Evolutionary conservation across 495 filamentous ascomycete genomes (phyloP).

Genomic region (Hapsidospora chrysogenum): DNA sequence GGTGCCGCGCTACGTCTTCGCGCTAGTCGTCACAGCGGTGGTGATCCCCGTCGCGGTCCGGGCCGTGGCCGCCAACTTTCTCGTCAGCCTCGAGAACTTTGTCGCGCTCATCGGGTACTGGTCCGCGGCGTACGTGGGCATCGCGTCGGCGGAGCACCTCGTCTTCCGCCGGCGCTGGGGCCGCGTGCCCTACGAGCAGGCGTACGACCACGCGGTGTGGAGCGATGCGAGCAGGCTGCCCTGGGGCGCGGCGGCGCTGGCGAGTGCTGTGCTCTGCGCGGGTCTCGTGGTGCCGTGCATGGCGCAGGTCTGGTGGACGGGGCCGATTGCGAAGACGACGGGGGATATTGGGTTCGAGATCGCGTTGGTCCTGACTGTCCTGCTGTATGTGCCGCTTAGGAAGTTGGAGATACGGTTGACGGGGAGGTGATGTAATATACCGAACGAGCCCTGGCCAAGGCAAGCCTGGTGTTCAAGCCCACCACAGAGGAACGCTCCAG

Average conservation of each 20-base stretch:
- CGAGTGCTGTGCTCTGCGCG: slow-evolving; percentile 18
- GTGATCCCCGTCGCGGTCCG: slow-evolving; percentile 34
- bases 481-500: no score
- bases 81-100: slow-evolving; percentile 34
- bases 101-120: slow-evolving; percentile 38
- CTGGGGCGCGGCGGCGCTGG: slow-evolving; percentile 28
- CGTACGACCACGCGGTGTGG: slow-evolving; percentile 31
- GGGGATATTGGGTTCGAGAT: slow-evolving; percentile 44
- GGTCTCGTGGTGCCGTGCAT: slow-evolving; percentile 34
- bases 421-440: not conserved
- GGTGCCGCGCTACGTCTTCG: slow-evolving; percentile 35
- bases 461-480: no score
- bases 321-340: slow-evolving; percentile 33
- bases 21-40: slow-evolving; percentile 29
- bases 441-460: not conserved
- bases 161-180: slow-evolving; percentile 22
- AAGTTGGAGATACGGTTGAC: slow-evolving; percentile 14
- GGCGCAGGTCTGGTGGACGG: slow-evolving; percentile 37
- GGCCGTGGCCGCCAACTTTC: slow-evolving; percentile 33
- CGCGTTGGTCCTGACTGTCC: slow-evolving; percentile 28
- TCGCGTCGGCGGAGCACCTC: slow-evolving; percentile 31
- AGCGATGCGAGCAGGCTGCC: slow-evolving; percentile 26
- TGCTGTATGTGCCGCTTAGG: slow-evolving; percentile 30
- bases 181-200: slow-evolving; percentile 12
- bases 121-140: slow-evolving; percentile 33